Percentiles rank a stretch among this genome's conserved stretches.
Evolutionary conservation across 2,329 filamentous ascomycete species (phyloP).

Genomic region (Penicillium frequentans): DNA sequence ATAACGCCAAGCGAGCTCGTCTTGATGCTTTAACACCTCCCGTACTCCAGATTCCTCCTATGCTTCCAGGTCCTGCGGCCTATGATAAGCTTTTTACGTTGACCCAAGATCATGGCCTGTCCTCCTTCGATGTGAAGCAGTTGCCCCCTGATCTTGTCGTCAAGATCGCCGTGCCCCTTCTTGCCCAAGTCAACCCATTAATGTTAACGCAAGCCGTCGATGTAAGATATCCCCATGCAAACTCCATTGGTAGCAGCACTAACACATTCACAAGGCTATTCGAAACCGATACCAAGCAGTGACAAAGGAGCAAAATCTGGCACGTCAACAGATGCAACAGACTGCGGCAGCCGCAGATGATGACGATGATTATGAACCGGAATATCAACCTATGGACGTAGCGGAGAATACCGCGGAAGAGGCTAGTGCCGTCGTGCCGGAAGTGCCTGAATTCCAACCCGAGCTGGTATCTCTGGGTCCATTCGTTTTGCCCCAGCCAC

Average conservation of each 20-base stretch:
- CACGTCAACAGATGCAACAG: slow-evolving; percentile 31
- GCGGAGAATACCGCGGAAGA: slow-evolving; percentile 24
- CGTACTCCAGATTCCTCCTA: slow-evolving; percentile 62
- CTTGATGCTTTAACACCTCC: slow-evolving; percentile 56
- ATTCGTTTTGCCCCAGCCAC: slow-evolving; percentile 77
- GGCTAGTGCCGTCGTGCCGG: slow-evolving; percentile 74
- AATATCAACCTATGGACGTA: slow-evolving; percentile 71
- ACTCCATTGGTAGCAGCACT: not conserved
- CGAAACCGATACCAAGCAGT: slow-evolving; percentile 40
- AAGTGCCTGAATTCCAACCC: slow-evolving; percentile 68
- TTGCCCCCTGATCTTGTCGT: slow-evolving; percentile 74
- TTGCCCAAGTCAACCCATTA: slow-evolving; percentile 69
- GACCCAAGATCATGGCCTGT: slow-evolving; percentile 71
- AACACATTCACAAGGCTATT: slow-evolving; percentile 32
- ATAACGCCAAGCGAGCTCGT: slow-evolving; percentile 78
- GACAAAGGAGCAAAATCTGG: slow-evolving; percentile 36
- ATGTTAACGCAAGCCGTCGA: slow-evolving; percentile 72
- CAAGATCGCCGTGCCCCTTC: slow-evolving; percentile 76
- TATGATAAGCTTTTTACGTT: slow-evolving; percentile 85
- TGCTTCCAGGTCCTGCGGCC: slow-evolving; percentile 74
- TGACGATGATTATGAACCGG: slow-evolving; percentile 91
- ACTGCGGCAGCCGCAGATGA: slow-evolving; percentile 55
- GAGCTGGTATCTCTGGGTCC: slow-evolving; percentile 64
- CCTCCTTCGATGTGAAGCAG: slow-evolving; percentile 77
- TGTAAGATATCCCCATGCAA: slow-evolving; percentile 43